Evolutionary conservation across 148 eudicot species (phyloP), one percentile per base, ranked within the genome.

Genomic region (Pharnaceum exiguum): DNA sequence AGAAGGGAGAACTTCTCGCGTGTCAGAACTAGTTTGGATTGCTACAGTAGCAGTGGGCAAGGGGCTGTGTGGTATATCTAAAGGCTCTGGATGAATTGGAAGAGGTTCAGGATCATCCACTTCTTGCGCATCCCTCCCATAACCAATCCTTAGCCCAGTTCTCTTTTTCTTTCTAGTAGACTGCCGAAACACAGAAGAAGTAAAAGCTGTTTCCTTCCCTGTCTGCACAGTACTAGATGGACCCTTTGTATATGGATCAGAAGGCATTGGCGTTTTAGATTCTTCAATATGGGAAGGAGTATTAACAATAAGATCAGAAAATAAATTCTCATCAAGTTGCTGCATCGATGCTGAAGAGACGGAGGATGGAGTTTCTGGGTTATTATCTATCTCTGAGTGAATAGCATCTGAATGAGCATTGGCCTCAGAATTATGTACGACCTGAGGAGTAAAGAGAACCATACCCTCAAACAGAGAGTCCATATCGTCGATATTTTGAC

Each of bases 271-370:
- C 15, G 38, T 37, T 55, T 22, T 58, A 37, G 32, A 25, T 43
- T 60, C 31, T 53, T 71, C 80, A 49, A 69, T 53, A 44, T 56
- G 62, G 33, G 70, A 55, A 19, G 84, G 74, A 73, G 67, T 67
- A 55, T 82, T 57, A 58, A 82, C 79, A 17, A 77, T 82, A 44
- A 86, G 84, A 79, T 83, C 95, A 25, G 86, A 78, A 73, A 86
- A 86, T n/a, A 86, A 68, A 63, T 83, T 86, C 50, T 86, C 89
- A 47, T 86, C 89, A n/a, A 86, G 84, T 15, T 89, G 86, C 57
- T 71, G 66, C 55, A 80, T 71, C 32, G 79, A 59, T 10, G 51
- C 57, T 39, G 61, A 67, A 30, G 61, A 13, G 0, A 13, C 57
- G 28, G 70, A 32, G 5, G 64, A 29, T 24, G 74, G 31, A 18